phyloP scores from a whole-genome alignment of 2,329 filamentous ascomycete genomes.

The Oidium heveae region DNA sequence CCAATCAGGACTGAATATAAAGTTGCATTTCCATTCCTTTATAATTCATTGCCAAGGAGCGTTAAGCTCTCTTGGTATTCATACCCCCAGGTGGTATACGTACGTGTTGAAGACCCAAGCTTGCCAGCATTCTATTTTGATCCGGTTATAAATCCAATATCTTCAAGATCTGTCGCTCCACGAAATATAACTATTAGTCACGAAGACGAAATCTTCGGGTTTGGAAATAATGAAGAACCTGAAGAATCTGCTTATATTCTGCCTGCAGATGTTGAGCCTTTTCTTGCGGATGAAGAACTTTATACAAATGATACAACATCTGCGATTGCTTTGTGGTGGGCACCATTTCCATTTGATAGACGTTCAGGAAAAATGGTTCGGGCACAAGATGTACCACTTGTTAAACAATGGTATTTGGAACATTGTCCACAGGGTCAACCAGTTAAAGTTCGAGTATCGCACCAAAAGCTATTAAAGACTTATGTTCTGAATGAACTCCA shows the following conservation, averaged over 20 bases:
- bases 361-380: constrained; percentile 89
- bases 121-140: constrained; percentile 95
- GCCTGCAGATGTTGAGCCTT: constrained; percentile 58
- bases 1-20: constrained; percentile 89
- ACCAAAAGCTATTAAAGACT: constrained; percentile 91
- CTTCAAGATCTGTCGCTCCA: constrained; percentile 73
- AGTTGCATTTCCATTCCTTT: constrained; percentile 81
- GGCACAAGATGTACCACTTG: constrained; percentile 83
- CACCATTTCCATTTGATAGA: constrained; percentile 83
- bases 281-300: constrained; percentile 69
- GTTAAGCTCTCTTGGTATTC: constrained; percentile 89
- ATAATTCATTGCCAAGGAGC: constrained; percentile 87
- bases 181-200: constrained; percentile 84
- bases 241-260: constrained; percentile 65
- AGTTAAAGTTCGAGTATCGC: constrained; percentile 92
- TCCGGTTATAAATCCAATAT: constrained; percentile 92
- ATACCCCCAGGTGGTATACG: constrained; percentile 77
- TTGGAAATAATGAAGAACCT: constrained; percentile 43
- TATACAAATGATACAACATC: constrained; percentile 74
- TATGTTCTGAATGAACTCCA: constrained; percentile 93
- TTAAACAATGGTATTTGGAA: constrained; percentile 97
- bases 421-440: constrained; percentile 79
- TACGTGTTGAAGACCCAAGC: constrained; percentile 63
- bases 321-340: constrained; percentile 93
- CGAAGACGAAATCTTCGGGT: constrained; percentile 81